Evolutionary conservation across 2,329 filamentous ascomycete species (phyloP).

Genomic region (Metarhizium album): DNA sequence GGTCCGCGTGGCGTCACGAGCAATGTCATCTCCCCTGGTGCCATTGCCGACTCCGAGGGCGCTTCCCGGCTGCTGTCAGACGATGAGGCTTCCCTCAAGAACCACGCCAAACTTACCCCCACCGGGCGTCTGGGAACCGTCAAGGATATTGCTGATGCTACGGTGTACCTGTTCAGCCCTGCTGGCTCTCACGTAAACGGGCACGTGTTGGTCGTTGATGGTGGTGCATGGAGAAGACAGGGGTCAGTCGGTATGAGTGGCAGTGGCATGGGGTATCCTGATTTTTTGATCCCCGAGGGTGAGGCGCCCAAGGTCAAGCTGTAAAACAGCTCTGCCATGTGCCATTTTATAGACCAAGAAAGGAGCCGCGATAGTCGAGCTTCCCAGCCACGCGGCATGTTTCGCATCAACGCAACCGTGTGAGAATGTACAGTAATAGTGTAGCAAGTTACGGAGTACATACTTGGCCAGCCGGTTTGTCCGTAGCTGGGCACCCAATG

Average conservation of each 20-base stretch:
- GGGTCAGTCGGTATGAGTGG: slow-evolving; percentile 37
- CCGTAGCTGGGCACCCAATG: too few relatives aligned
- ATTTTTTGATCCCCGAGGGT: slow-evolving; percentile 29
- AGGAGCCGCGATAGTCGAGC: background rate
- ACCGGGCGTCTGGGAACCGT: slow-evolving; percentile 67
- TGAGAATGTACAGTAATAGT: too few relatives aligned
- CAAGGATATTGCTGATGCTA: slow-evolving; percentile 86
- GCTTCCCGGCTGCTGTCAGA: slow-evolving; percentile 50
- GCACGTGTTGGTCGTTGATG: slow-evolving; percentile 65
- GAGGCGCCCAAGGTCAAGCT: slow-evolving; percentile 30
- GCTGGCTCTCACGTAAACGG: slow-evolving; percentile 81
- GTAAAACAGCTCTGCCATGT: slow-evolving; percentile 11
- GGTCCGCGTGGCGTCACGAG: slow-evolving; percentile 77
- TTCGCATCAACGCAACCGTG: background rate
- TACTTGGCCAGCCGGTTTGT: too few relatives aligned
- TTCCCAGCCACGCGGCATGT: background rate
- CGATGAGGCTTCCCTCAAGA: slow-evolving; percentile 19
- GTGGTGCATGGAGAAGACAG: slow-evolving; percentile 45
- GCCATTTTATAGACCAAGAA: background rate
- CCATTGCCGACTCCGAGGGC: slow-evolving; percentile 76
- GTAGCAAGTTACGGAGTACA: too few relatives aligned
- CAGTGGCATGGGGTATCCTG: slow-evolving; percentile 39
- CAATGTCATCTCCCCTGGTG: slow-evolving; percentile 82
- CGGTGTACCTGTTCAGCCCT: slow-evolving; percentile 78
- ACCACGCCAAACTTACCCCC: slow-evolving; percentile 45